Evolutionary conservation across 2,329 filamentous ascomycete genomes (phyloP), one percentile per base, ranked within the genome.

Genomic region (Penicillium freii): DNA sequence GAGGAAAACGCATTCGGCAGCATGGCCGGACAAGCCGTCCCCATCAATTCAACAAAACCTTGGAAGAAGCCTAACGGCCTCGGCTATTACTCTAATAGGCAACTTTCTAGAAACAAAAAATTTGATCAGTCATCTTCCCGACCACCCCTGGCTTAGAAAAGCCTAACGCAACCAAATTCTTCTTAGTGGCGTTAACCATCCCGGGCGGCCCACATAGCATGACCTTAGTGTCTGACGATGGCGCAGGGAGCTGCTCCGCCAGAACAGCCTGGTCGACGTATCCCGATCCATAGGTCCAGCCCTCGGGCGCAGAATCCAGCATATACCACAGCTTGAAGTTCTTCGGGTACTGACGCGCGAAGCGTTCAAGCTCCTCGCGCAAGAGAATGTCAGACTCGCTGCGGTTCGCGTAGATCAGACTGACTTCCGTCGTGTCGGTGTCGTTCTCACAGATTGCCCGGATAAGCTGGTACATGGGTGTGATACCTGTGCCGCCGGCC

Each of bases 381-480:
- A 88, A 71, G 8, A 88, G 68, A 54, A 88, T 87, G 60, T 88
- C 86, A 2, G 75, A 76, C 62, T 86, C 83, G 0, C 76, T 77
- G 1, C 80, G 76, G 69, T 86, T 87, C 31, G 83, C 85, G 58
- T 86, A 87, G 31, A 88, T 70, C 5, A 88, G 72, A 44, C 75
- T 81, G 42, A 87, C 69, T 60, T 82, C 71, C 0, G 86, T 87
- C 1, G 74, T 76, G 59, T 88, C 86, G 7, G 70, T 73, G n/a
- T 80, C 75, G 53, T 87, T 81, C 65, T 87, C 84, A 64, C 83
- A 85, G 55, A 87, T 85, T 43, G 84, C 83, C 4, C 84, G 81
- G 65, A 87, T 86, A 7, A 88, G 70, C 66, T 87, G 84, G 67
- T 79, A 84, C 80, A 85, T 83, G 3, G 83, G 82, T 1, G 83